Evolutionary conservation across 805 yeast species (phyloP).

Genomic region (Candida jianshihensis): DNA sequence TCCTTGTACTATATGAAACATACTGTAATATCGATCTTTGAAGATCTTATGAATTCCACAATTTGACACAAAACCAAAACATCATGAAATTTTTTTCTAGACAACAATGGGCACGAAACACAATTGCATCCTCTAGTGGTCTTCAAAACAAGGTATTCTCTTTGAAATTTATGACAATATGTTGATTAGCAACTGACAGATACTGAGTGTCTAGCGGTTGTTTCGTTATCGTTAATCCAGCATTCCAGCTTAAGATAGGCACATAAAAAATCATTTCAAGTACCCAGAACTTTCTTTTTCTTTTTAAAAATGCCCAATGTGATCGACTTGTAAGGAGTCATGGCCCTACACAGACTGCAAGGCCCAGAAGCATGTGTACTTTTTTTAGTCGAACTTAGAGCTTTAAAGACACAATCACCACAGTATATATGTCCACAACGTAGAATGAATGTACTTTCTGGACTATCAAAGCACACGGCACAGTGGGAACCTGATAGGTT

Average conservation of each 20-base stretch:
- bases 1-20: no score
- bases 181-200: no score
- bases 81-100: background rate
- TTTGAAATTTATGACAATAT: background rate
- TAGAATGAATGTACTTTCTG: conserved; percentile 39
- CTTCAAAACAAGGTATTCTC: background rate
- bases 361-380: conserved; percentile 27
- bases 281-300: conserved; percentile 12
- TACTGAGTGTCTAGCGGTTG: no score
- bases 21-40: no score
- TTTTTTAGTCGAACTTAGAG: conserved; percentile 29
- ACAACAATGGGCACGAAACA: background rate
- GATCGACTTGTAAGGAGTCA: conserved; percentile 25
- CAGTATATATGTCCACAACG: conserved; percentile 58
- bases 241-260: background rate
- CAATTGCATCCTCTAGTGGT: background rate
- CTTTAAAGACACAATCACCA: conserved; percentile 43
- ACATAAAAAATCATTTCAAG: background rate
- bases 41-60: background rate
- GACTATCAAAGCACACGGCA: conserved; percentile 51
- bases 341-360: conserved; percentile 37
- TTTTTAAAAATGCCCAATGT: conserved; percentile 27
- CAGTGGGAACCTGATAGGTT: conserved; percentile 26
- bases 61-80: background rate
- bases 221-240: background rate